phyloP scores from a whole-genome alignment of 306 rosid species.

The Astragalus glycyphyllos region DNA sequence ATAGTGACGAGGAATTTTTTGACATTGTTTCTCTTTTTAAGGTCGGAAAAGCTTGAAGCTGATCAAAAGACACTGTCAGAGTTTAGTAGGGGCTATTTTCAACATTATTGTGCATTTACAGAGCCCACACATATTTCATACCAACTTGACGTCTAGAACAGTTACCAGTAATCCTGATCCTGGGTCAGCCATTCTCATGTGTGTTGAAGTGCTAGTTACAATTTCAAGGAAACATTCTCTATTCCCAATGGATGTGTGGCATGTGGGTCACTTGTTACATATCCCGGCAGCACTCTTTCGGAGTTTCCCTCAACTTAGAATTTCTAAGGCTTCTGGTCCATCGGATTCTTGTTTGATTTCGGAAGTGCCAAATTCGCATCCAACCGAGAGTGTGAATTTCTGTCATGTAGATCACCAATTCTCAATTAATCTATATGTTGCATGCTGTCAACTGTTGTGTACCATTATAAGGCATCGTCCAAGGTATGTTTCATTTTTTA shows the following conservation, averaged over 20 bases:
- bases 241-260: conserved; percentile 71
- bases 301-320: conserved; percentile 61
- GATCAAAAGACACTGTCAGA: conserved; percentile 79
- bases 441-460: conserved; percentile 79
- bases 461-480: conserved; percentile 75
- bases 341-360: conserved; percentile 44
- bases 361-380: conserved; percentile 49
- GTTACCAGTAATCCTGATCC: conserved; percentile 69
- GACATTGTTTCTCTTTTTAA: conserved; percentile 46
- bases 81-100: conserved; percentile 64
- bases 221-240: conserved; percentile 73
- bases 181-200: conserved; percentile 88
- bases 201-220: conserved; percentile 81
- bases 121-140: conserved; percentile 67
- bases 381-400: conserved; percentile 46
- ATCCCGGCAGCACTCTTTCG: conserved; percentile 83
- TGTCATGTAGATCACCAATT: conserved; percentile 59
- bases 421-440: conserved; percentile 68
- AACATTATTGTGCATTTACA: conserved; percentile 79
- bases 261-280: conserved; percentile 73
- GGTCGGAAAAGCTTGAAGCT: conserved; percentile 74
- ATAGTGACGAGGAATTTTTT: conserved; percentile 32
- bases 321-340: conserved; percentile 52
- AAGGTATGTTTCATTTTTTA: conserved; percentile 57
- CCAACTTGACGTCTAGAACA: conserved; percentile 43